Conservation (phyloP, 2,329 filamentous ascomycete genomes). For the Cadophora sp. region DNA sequence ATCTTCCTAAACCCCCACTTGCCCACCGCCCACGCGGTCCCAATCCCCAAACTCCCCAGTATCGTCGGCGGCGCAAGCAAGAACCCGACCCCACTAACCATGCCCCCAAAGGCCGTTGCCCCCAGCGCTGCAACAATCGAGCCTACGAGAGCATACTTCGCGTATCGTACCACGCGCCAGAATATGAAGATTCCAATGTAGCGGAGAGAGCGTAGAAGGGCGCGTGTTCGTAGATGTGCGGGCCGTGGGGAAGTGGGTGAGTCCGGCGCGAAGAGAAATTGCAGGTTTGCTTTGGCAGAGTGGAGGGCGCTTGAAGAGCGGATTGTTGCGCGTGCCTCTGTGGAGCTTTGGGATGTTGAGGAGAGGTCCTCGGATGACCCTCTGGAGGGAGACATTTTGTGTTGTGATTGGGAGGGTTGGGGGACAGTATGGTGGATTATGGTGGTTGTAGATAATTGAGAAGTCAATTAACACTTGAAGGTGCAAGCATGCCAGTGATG, state of each 20-base stretch:
- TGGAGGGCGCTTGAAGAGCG: conserved; percentile 39
- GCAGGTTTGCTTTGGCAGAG: conserved; percentile 39
- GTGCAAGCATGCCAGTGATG: conserved; percentile 11
- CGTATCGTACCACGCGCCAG: conserved; percentile 44
- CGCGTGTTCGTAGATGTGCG: conserved; percentile 41
- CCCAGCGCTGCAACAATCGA: conserved; percentile 40
- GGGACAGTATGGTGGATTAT: not conserved
- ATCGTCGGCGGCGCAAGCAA: conserved; percentile 42
- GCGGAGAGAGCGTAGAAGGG: conserved; percentile 41
- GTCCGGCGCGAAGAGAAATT: conserved; percentile 41
- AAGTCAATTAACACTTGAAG: too few species aligned
- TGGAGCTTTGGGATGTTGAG: conserved; percentile 29
- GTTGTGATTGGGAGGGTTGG: not conserved
- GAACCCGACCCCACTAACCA: conserved; percentile 40
- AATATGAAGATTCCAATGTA: conserved; percentile 43
- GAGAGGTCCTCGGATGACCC: conserved; percentile 20
- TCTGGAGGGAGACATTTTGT: conserved; percentile 33
- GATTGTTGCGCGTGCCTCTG: conserved; percentile 39
- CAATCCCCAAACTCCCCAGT: conserved; percentile 38
- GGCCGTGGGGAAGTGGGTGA: conserved; percentile 36
- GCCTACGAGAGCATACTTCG: conserved; percentile 43
- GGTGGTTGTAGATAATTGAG: not conserved
- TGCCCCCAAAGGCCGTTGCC: conserved; percentile 40
- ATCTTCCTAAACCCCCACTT: conserved; percentile 44
- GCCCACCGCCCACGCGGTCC: conserved; percentile 40